These are phyloP conservation scores for Solanum paucissectum DNA, from an alignment of 257 asterid species.

Conservation along the genomic window DNA sequence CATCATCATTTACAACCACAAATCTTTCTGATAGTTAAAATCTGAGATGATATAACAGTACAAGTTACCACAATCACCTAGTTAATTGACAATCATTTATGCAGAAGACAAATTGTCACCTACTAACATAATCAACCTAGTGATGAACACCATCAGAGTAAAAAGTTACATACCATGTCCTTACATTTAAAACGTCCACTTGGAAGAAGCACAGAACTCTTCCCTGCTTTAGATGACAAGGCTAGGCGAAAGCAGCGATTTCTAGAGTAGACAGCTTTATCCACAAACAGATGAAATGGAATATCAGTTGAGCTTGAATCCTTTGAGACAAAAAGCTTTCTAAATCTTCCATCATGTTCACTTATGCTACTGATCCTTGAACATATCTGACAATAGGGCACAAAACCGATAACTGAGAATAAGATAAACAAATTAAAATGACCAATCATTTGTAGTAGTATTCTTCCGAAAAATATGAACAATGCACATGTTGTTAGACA, in stretches of 20 bases:
- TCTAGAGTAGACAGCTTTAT: conserved; percentile 90
- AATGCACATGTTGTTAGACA: neutral
- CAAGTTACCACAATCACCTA: neutral
- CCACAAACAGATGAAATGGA: conserved; percentile 56
- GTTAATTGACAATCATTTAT: neutral
- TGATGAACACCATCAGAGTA: neutral
- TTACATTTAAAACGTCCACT: conserved; percentile 87
- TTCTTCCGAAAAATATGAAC: neutral
- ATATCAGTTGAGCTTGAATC: conserved; percentile 40
- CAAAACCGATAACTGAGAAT: neutral
- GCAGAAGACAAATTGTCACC: neutral
- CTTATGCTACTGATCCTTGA: conserved; percentile 53
- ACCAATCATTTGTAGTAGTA: neutral
- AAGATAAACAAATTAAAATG: neutral
- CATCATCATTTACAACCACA: neutral
- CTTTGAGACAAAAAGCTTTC: conserved; percentile 56
- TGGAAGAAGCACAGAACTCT: conserved; percentile 66
- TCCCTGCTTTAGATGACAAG: conserved; percentile 93
- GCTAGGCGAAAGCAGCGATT: conserved; percentile 93
- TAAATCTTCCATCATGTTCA: conserved; percentile 46
- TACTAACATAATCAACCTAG: neutral
- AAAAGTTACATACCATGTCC: conserved; percentile 54
- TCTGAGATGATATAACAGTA: neutral
- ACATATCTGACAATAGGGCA: conserved; percentile 48
- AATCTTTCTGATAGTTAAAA: neutral